Base-by-base conservation (phyloP, 75 land plant species). In the Selaginella moellendorffii region DNA sequence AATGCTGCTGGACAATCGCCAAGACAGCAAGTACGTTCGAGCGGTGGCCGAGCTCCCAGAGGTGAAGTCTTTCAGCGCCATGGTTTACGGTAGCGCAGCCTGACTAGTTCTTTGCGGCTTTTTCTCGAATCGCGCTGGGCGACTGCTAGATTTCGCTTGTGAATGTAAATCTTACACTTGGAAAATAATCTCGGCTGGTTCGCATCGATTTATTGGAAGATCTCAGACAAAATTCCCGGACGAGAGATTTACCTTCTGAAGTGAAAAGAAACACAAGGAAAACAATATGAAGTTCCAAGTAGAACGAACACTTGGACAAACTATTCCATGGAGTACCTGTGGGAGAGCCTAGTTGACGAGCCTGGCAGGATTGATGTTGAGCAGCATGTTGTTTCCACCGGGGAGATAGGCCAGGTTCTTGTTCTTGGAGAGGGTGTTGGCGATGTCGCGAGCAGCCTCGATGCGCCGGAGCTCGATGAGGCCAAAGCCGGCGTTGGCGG, bases 21-120 rank as follows among this genome's bases (percentile, higher is more conserved):
- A 54, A 52, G 68, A 73, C 27, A 85, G 83, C 56, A 76, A 71
- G 64, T 93, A 63, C 30, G 67, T 83, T 53, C 72, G 77, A 46
- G 67, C 63, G 1, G 70, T 93, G 54, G 56, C 64, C 27, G 75
- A 52, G 22, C 54, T 82, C 61, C 90, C 83, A 18, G 79, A 85
- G 64, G 85, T 82, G 52, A 80, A 82, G 29, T 60, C 82, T 25
- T 89, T 88, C 66, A 85, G 67, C 67, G 79, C 81, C 20, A 30
- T 70, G 67, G 68, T 74, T 29, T 74, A 74, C 27, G 61, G 63
- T 28, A 2, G 63, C 14, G n/a, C n/a, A n/a, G n/a, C 46, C 46
- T 14, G 46, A 36, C 46, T 36, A 36, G 46, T 36, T 36, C 5
- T 36, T 5, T 36, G 14, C 46, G 46, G 5, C 14, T 36, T 5